Conservation (phyloP, 202 grass and related monocot genomes). For the Digitaria exilis region DNA sequence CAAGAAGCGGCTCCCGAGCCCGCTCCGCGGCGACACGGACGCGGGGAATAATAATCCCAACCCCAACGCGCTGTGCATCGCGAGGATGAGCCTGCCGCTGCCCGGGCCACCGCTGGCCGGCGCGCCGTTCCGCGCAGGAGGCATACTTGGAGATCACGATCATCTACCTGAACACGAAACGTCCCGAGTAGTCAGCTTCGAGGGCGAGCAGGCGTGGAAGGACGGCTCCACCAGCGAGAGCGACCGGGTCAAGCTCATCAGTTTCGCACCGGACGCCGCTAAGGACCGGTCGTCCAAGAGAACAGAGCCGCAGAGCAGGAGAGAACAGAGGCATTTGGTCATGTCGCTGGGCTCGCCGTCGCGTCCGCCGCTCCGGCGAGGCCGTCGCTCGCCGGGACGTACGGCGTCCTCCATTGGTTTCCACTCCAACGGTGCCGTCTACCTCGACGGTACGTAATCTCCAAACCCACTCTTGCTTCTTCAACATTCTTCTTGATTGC, state of each 20-base stretch:
- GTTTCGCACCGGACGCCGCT: conserved; percentile 22
- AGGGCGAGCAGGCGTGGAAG: conserved; percentile 41
- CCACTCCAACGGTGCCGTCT: conserved; percentile 80
- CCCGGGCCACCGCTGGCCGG: conserved; percentile 71
- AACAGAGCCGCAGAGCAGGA: conserved; percentile 23
- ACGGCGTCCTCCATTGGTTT: conserved; percentile 79
- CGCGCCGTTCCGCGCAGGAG: conserved; percentile 85
- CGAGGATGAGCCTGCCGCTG: conserved; percentile 77
- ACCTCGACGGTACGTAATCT: conserved; percentile 73
- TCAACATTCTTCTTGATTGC: background rate
- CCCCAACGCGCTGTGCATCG: conserved; percentile 31
- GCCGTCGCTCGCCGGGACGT: conserved; percentile 62
- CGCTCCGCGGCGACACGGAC: conserved; percentile 30
- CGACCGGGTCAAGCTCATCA: conserved; percentile 67
- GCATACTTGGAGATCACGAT: conserved; percentile 91
- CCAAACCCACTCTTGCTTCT: background rate
- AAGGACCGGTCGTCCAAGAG: conserved; percentile 36
- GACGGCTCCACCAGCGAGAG: conserved; percentile 41
- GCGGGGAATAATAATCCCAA: background rate
- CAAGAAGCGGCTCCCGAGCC: conserved; percentile 54
- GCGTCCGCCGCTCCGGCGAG: background rate
- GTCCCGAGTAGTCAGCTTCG: conserved; percentile 55
- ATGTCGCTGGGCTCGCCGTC: conserved; percentile 68
- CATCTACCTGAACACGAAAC: conserved; percentile 67
- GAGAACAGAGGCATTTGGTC: conserved; percentile 47